Evolutionary conservation across 139 green algal species (phyloP).

Genomic region (Zygnema cylindricum): DNA sequence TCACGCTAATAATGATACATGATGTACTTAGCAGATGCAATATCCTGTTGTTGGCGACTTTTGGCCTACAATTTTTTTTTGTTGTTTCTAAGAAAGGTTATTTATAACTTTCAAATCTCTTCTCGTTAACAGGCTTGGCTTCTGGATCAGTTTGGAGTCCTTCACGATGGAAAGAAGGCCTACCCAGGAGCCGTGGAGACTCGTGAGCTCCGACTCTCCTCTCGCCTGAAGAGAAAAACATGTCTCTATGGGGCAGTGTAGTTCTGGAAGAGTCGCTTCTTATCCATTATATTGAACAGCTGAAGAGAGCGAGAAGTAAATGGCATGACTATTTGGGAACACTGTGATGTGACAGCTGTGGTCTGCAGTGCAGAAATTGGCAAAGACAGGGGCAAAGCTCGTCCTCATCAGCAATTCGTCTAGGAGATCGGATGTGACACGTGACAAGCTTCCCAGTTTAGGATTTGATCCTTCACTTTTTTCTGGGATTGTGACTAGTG

Average conservation of each 20-base stretch:
- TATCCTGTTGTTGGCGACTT: not conserved
- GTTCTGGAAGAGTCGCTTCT: no score
- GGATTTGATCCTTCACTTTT: constrained; percentile 81
- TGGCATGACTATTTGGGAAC: no score
- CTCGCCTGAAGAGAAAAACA: no score
- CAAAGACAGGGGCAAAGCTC: constrained; percentile 33
- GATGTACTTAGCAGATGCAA: not conserved
- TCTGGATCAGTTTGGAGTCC: constrained; percentile 90
- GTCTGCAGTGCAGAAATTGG: constrained; percentile 58
- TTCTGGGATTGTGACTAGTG: constrained; percentile 78
- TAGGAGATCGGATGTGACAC: constrained; percentile 60
- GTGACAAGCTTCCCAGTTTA: constrained; percentile 76
- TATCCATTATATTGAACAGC: no score
- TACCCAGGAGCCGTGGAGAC: constrained; percentile 53
- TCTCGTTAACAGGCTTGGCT: constrained; percentile 62
- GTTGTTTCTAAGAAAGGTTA: no score
- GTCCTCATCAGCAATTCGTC: constrained; percentile 81
- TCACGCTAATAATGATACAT: not conserved
- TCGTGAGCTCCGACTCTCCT: constrained; percentile 11
- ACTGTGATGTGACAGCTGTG: constrained; percentile 17
- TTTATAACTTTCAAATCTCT: no score
- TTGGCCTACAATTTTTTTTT: no score
- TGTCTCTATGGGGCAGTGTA: no score
- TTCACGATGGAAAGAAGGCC: constrained; percentile 80
- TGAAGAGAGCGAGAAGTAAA: not conserved